Evolutionary conservation across 2,329 filamentous ascomycete genomes (phyloP), one percentile per base, ranked within the genome.

Genomic region (Colletotrichum sansevieriae): DNA sequence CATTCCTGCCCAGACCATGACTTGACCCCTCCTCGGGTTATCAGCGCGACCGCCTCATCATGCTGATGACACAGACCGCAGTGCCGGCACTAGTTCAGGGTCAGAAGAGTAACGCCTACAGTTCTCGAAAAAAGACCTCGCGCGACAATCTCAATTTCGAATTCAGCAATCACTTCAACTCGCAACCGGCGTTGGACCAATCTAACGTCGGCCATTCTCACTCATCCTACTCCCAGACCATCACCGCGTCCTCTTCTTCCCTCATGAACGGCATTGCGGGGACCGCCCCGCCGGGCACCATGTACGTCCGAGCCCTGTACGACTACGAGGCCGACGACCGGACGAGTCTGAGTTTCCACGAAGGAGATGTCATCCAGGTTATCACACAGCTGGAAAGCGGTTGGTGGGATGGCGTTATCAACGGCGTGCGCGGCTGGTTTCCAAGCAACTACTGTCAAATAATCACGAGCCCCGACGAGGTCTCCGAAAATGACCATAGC

Each of bases 401-500:
- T 65, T 99, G 96, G 96, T 99, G 96, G 96, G 96, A 99, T 82
- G 96, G 96, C 56, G 94, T 99, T 64, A 97, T 99, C 78, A 96
- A 98, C 76, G 94, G 95, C 68, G 92, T 97, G 74, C 91, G 96
- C 78, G 96, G 96, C 78, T 99, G 96, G 96, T 99, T 99, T 79
- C 96, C 96, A 43, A 98, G 95, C 85, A 99, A 99, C 80, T 99
- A 99, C 83, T 98, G 96, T 83, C 91, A 94, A 73, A 90, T 96
- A 71, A 92, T 98, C 74, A 88, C 90, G 68, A 90, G 90, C 74
- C 87, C 91, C 58, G 91, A 93, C 74, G 92, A 97, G 71, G 84
- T 91, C 35, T 86, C 88, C 47, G 90, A 93, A 62, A 82, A 86
- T 13, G 83, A 84, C 71, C 85, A 87, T 60, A 88, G 86, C 73